phyloP scores from a whole-genome alignment of 495 filamentous ascomycete genomes.

The Penicillium bovifimosum region DNA sequence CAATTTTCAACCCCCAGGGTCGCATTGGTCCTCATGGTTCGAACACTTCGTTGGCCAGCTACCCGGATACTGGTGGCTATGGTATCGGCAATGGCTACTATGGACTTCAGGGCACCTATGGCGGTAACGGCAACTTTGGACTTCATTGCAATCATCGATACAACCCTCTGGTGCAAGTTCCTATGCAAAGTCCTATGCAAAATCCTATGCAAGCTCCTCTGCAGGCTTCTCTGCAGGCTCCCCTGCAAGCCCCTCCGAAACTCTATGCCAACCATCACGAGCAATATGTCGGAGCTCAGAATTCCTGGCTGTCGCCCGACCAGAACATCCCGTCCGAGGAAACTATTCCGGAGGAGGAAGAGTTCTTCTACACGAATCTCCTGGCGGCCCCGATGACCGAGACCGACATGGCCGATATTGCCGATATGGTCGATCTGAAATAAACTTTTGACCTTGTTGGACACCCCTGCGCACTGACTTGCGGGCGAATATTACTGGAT shows the following conservation, averaged over 20 bases:
- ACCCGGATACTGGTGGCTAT: slow-evolving; percentile 19
- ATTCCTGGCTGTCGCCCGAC: slow-evolving; percentile 6
- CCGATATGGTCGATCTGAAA: slow-evolving; percentile 20
- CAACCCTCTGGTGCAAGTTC: too few relatives aligned
- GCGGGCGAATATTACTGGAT: neutral
- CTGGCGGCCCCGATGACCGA: too few relatives aligned
- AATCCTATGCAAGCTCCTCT: too few relatives aligned
- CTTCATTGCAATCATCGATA: slow-evolving; percentile 26
- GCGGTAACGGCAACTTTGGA: slow-evolving; percentile 23
- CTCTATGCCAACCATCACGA: slow-evolving; percentile 18
- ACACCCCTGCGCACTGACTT: neutral
- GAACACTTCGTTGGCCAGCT: slow-evolving; percentile 29
- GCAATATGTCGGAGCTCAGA: slow-evolving; percentile 1
- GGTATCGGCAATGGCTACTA: slow-evolving; percentile 29
- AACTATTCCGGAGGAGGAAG: slow-evolving; percentile 32
- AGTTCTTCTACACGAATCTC: too few relatives aligned
- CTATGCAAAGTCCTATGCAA: too few relatives aligned
- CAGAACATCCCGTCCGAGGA: slow-evolving; percentile 25
- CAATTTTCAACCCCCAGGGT: slow-evolving; percentile 30
- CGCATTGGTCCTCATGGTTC: slow-evolving; percentile 29
- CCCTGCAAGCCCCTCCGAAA: slow-evolving; percentile 29
- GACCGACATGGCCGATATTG: too few relatives aligned
- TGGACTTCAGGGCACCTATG: slow-evolving; percentile 27
- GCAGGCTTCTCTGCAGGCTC: neutral
- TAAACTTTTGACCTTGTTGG: slow-evolving; percentile 4